Base-by-base conservation (phyloP, 2,329 filamentous ascomycete species). In the Aspergillus aculeatus region DNA sequence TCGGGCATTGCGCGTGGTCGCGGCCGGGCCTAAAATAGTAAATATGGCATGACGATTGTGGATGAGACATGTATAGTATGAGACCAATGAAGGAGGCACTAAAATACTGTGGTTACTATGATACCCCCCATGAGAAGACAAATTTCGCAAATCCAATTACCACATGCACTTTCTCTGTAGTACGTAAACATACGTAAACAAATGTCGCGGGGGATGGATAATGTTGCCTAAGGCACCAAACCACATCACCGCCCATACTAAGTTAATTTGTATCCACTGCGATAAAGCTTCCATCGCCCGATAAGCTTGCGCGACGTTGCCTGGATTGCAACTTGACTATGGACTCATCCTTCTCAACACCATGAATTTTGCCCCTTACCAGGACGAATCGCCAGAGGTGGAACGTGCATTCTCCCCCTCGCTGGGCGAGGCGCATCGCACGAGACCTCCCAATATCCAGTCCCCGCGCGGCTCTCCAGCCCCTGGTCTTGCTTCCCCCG, bases 351-450 rank as follows among this genome's bases (percentile, higher is more conserved):
- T 41, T 35, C 24, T 47, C 47, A 32, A 64, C 62, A 80, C 69
- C 58, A 95, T 95, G 90, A 91, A 97, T 80, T 99, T 98, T 75
- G 95, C 95, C 50, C 95, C 95, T 41, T 99, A 98, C 79, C 95
- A 98, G 81, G 94, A 94, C 76, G 89, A 89, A 52, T 89, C 90
- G 16, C 95, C 95, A 10, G 93, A 98, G 80, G 84, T 89, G 68
- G 86, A 87, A 67, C 91, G 94, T 70, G 87, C 89, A 55, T 84
- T 92, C 73, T 96, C 91, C 21, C 91, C 92, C 55, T 84, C 87
- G 11, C 78, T 85, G 80, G 66, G 71, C 7, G 73, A 75, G 35
- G 61, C 69, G 44, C 68, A 72, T 53, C 74, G 78, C 59, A 63
- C 72, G 66, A 89, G 74, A 77, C 87, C 81, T 76, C 86, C 73